A percentile compares a stretch with the other conserved stretches of the same genome.
phyloP scores from a whole-genome alignment of 2,329 filamentous ascomycete genomes.

The Alternaria atra region DNA sequence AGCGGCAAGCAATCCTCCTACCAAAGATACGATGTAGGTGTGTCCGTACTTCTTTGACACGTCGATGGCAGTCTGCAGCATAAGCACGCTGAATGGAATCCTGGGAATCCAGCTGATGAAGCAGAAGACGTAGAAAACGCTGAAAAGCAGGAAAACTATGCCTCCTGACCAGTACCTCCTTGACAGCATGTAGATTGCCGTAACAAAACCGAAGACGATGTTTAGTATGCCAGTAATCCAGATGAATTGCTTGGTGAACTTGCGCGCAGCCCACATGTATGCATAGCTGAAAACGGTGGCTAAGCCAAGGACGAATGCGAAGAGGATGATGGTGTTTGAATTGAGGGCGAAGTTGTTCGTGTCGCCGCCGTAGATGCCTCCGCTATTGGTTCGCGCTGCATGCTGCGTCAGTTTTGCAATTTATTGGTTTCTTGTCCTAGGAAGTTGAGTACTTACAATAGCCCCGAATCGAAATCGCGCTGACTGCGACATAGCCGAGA shows the following conservation, averaged over 20 bases:
- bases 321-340: slow-evolving; percentile 86
- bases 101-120: slow-evolving; percentile 87
- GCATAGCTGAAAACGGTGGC: slow-evolving; percentile 77
- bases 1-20: slow-evolving; percentile 79
- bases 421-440: background rate
- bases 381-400: slow-evolving; percentile 66
- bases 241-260: slow-evolving; percentile 89
- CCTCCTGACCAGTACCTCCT: slow-evolving; percentile 81
- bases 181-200: slow-evolving; percentile 84
- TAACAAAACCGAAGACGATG: slow-evolving; percentile 83
- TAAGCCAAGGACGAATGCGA: slow-evolving; percentile 77
- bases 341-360: slow-evolving; percentile 73
- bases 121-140: slow-evolving; percentile 79
- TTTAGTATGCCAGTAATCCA: slow-evolving; percentile 75
- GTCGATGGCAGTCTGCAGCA: slow-evolving; percentile 87
- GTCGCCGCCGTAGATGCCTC: slow-evolving; percentile 75
- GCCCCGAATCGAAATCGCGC: slow-evolving; percentile 76
- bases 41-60: slow-evolving; percentile 85
- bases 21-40: slow-evolving; percentile 83
- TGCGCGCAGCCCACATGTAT: slow-evolving; percentile 79
- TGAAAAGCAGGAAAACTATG: slow-evolving; percentile 86
- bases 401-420: slow-evolving; percentile 9
- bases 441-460: slow-evolving; percentile 59
- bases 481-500: slow-evolving; percentile 78
- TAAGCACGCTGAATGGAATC: slow-evolving; percentile 89